Evolutionary conservation across 1,139 yeast genomes (phyloP), one percentile per base, ranked within the genome.

Genomic region (Yamadazyma songkhlaensis): DNA sequence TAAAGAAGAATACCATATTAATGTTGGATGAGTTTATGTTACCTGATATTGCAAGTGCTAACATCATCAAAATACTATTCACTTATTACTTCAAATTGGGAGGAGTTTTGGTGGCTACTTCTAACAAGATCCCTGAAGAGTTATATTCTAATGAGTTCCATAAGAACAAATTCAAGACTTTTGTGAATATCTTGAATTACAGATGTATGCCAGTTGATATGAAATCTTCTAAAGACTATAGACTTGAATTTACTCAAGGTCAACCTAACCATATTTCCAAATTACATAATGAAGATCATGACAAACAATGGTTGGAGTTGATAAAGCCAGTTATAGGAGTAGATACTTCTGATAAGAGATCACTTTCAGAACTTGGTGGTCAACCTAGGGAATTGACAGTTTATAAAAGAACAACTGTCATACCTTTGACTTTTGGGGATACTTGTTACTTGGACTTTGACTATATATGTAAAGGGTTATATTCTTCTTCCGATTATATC

Each of bases 11-110:
- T 48, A 80, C 88, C 2, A 67, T 84, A 8, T 59, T 83, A 39
- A 67, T 83, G 59, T 59, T 83, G 31, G 90, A 83, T 53, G 90
- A 83, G 53, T 83, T 83, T 57, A 81, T 81, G 82, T 56, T 83
- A 25, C 89, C 90, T 0, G 90, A 83, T 52, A 72, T 70, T 31
- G 86, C 89, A 0, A 73, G 84, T 24, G 88, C 88, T 2, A 82
- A 81, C 48, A 80, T 83, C 32, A 62, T 83, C 39, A 79, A 79
- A 53, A 70, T 81, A 8, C 57, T 83, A 32, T 81, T 83, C 57
- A 79, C 84, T 0, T 81, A 78, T 54, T 83, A 77, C 58, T 82
- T 83, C 63, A 81, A 79, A 49, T 57, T 83, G 7, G 89, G 90
- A 3, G 90, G 90, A 3, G 86, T 83, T 0, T 57, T 83, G 32